These are phyloP conservation scores for Endoconidiophora laricicola DNA, from an alignment of 2,329 filamentous ascomycete genomes.

Conservation along the genomic window DNA sequence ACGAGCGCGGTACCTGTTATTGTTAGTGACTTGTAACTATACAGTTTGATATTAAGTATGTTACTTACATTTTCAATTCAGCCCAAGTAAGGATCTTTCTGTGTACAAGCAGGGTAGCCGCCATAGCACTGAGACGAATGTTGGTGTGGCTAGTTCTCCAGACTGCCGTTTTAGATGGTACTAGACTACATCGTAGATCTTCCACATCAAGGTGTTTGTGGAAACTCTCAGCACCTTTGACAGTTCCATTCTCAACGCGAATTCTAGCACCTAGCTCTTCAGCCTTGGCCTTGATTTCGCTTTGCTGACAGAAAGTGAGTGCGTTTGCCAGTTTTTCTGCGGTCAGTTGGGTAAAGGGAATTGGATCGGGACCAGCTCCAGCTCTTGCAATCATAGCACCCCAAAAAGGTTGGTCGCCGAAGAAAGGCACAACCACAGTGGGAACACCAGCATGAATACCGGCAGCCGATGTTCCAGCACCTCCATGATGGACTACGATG, in stretches of 20 bases:
- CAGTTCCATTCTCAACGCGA: slow-evolving; percentile 45
- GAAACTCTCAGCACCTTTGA: slow-evolving; percentile 49
- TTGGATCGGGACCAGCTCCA: slow-evolving; percentile 53
- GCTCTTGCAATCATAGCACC: slow-evolving; percentile 58
- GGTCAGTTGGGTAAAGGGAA: slow-evolving; percentile 52
- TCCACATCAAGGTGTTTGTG: slow-evolving; percentile 53
- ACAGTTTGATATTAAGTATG: not conserved
- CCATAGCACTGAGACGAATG: slow-evolving; percentile 53
- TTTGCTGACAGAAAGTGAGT: slow-evolving; percentile 42
- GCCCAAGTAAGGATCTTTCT: slow-evolving; percentile 48
- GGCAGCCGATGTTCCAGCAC: slow-evolving; percentile 73
- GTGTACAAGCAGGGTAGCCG: slow-evolving; percentile 51
- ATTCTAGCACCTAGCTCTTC: slow-evolving; percentile 46
- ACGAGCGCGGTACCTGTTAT: slow-evolving; percentile 23
- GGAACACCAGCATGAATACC: slow-evolving; percentile 69
- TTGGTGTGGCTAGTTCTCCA: slow-evolving; percentile 54
- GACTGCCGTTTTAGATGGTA: slow-evolving; percentile 50
- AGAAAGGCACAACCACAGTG: slow-evolving; percentile 74
- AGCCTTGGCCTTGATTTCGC: slow-evolving; percentile 40
- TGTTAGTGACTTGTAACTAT: slow-evolving; percentile 7
- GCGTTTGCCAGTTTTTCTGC: slow-evolving; percentile 48
- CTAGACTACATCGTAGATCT: slow-evolving; percentile 50
- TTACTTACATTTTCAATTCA: slow-evolving; percentile 45
- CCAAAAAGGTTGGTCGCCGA: slow-evolving; percentile 75
- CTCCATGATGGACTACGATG: slow-evolving; percentile 73